Percentiles rank a stretch among this genome's conserved stretches.
Evolutionary conservation across 1,139 yeast genomes (phyloP).

Genomic region (Pichia sp.): DNA sequence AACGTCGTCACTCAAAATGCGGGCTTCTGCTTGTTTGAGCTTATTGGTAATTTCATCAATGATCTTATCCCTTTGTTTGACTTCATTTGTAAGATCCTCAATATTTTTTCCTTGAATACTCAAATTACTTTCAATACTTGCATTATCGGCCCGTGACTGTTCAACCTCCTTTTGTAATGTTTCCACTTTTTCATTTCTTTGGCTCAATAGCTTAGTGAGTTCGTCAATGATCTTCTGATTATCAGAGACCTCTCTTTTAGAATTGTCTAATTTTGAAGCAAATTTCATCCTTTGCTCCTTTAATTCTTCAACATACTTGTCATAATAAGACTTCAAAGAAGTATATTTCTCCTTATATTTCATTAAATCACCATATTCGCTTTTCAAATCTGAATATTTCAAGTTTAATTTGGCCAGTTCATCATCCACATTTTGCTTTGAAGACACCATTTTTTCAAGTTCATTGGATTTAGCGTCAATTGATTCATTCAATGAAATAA

Average conservation of each 20-base stretch:
- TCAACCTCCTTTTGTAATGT: neutral
- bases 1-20: neutral
- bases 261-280: neutral
- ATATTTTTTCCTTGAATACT: neutral
- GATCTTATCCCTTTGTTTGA: too few relatives aligned
- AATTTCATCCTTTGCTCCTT: neutral
- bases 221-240: neutral
- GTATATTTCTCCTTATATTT: constrained; percentile 3
- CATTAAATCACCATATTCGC: constrained; percentile 4
- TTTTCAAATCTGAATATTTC: constrained; percentile 5
- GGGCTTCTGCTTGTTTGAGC: neutral
- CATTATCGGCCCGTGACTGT: neutral
- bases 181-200: neutral
- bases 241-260: neutral
- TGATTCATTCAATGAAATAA: neutral
- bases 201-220: neutral
- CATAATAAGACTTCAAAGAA: neutral
- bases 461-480: neutral
- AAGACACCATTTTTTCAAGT: neutral
- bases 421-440: constrained; percentile 4
- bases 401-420: constrained; percentile 7
- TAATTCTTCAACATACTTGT: neutral
- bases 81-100: neutral
- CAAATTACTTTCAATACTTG: neutral
- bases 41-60: neutral